phyloP scores from a whole-genome alignment of 192 early-diverging fungal genomes.

The Pilobolus umbonatus region DNA sequence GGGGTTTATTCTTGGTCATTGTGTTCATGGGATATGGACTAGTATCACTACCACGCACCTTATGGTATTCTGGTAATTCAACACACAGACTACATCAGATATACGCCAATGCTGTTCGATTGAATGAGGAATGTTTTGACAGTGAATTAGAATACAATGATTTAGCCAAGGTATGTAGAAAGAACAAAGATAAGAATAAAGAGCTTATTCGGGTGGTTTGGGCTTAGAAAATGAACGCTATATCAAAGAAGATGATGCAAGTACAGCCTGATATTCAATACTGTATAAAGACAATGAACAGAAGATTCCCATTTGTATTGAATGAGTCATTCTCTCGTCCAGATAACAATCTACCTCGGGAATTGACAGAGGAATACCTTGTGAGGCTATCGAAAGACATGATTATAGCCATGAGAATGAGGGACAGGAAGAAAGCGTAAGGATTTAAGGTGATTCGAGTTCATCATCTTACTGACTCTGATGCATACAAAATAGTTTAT shows the following conservation, averaged over 20 bases:
- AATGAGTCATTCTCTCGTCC: conserved; percentile 12
- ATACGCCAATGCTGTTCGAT: conserved; percentile 58
- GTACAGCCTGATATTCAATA: conserved; percentile 10
- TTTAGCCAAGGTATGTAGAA: conserved; percentile 24
- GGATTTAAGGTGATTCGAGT: conserved; percentile 17
- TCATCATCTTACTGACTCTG: no score
- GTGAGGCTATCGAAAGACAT: conserved; percentile 63
- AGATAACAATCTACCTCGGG: conserved; percentile 41
- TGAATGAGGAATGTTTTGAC: conserved; percentile 81
- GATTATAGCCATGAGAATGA: conserved; percentile 63
- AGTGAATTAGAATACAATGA: conserved; percentile 69
- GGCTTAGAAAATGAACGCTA: conserved; percentile 25
- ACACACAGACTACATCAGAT: conserved; percentile 57
- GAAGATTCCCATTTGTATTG: conserved; percentile 27
- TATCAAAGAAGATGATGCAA: conserved; percentile 8
- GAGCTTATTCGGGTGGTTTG: not conserved
- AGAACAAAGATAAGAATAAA: not conserved
- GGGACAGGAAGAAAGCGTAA: conserved; percentile 71
- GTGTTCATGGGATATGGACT: conserved; percentile 92
- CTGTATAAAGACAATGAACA: conserved; percentile 18
- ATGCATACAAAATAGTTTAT: conserved; percentile 46
- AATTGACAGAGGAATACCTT: conserved; percentile 61
- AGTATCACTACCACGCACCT: conserved; percentile 79
- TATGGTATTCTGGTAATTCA: conserved; percentile 75
- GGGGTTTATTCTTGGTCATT: conserved; percentile 84